A percentile compares a stretch with the other conserved stretches of the same genome.
These are phyloP conservation scores for Magnaporthales sp. DNA, from an alignment of 2,329 filamentous ascomycete species.

Conservation along the genomic window DNA sequence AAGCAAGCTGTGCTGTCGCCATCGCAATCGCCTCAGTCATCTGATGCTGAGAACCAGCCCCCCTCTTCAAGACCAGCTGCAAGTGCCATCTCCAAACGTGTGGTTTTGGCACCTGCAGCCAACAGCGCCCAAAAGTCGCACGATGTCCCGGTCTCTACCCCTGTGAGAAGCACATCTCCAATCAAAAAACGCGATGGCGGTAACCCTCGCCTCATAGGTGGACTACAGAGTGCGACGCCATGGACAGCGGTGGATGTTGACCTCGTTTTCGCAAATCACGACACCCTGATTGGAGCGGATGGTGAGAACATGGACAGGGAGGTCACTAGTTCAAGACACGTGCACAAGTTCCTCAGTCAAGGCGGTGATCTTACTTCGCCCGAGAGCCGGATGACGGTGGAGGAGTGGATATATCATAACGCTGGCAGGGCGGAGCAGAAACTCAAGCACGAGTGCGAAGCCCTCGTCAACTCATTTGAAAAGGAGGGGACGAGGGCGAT, in stretches of 20 bases:
- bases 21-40: conserved; percentile 64
- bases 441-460: conserved; percentile 73
- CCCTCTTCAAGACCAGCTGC: conserved; percentile 55
- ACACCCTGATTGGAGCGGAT: conserved; percentile 12
- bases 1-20: conserved; percentile 49
- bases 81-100: conserved; percentile 33
- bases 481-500: conserved; percentile 72
- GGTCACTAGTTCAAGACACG: conserved; percentile 27
- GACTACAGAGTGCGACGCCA: conserved; percentile 46
- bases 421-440: conserved; percentile 72
- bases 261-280: conserved; percentile 40
- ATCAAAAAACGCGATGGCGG: conserved; percentile 36
- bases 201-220: conserved; percentile 37
- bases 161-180: conserved; percentile 41
- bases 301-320: conserved; percentile 37
- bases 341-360: conserved; percentile 39
- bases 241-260: conserved; percentile 78
- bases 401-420: conserved; percentile 83
- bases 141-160: conserved; percentile 27
- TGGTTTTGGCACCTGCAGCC: conserved; percentile 34
- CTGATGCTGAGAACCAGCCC: conserved; percentile 72
- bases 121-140: not conserved
- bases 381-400: conserved; percentile 85
- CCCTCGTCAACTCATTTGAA: conserved; percentile 76
- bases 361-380: conserved; percentile 58